These are phyloP conservation scores for Cyclotella sp. DNA, from an alignment of 108 stramenopile species.

Conservation along the genomic window DNA sequence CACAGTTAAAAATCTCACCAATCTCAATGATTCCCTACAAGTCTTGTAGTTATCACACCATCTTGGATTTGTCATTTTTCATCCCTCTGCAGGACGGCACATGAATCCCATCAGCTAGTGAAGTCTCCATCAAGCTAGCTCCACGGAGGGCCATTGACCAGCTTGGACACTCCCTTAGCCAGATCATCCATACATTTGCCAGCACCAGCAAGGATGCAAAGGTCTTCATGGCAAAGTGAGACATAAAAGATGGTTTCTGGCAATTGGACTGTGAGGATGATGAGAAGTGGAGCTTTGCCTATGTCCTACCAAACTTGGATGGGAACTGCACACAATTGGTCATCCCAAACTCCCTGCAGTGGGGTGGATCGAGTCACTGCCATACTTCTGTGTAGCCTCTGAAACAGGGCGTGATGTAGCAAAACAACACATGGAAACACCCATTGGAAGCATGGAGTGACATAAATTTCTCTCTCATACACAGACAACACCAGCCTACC, in stretches of 20 bases:
- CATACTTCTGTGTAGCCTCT: too few relatives aligned
- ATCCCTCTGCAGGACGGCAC: not conserved
- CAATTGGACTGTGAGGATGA: not conserved
- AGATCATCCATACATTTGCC: conserved; percentile 6
- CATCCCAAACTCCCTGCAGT: not conserved
- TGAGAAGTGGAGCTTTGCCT: conserved; percentile 11
- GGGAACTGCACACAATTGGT: not conserved
- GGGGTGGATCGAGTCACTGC: too few relatives aligned
- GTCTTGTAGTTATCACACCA: not conserved
- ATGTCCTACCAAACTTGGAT: not conserved
- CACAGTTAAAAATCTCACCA: not conserved
- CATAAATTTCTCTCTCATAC: not conserved
- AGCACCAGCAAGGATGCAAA: not conserved
- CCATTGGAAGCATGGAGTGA: not conserved
- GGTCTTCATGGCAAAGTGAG: conserved; percentile 8
- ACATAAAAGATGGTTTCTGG: conserved; percentile 11
- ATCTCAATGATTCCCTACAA: conserved; percentile 9
- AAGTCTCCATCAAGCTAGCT: not conserved
- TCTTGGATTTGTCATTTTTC: conserved; percentile 3
- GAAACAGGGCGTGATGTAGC: too few relatives aligned
- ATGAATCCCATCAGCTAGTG: not conserved
- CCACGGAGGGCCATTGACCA: not conserved
- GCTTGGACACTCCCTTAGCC: not conserved
- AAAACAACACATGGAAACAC: not conserved
- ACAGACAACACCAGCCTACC: too few relatives aligned